Base-by-base conservation (phyloP, 768 basidiomycete genomes). In the Collybia mongolica region DNA sequence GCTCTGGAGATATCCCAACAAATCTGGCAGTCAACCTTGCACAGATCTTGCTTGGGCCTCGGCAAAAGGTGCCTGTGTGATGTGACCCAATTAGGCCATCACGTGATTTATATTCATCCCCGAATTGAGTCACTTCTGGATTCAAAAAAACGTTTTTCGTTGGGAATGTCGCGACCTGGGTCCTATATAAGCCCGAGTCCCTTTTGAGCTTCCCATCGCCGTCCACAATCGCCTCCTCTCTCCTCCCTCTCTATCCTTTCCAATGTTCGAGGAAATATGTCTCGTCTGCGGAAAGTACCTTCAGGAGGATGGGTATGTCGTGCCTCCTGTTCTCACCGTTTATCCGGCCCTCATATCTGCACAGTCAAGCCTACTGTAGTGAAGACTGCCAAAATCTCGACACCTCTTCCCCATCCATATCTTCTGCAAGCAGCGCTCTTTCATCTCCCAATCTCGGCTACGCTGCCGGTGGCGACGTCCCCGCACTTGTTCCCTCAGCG, bases 251-350 rank as follows among this genome's bases (percentile, higher is more conserved):
- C 51, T 38, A 11, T 43, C 51, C 32, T 51, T 50, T 44, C 44
- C 56, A 51, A 90, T 90, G 88, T 89, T 87, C 67, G 83, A 88
- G 77, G 87, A 89, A 74, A 75, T 84, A 60, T 90, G 88, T 64
- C 76, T 90, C 50, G 71, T 77, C 46, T 90, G 88, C 63, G 84
- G 86, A 46, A 83, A 79, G 66, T 80, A 80, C 48, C 75, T 88
- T 58, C 64, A 66, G 54, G 81, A 78, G 66, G 81, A 84, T 65
- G 79, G 78, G 85, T 87, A 73, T 55, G 77, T 69, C 20, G 49
- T 56, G 48, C 42, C 55, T 46, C 56, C 56, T 54, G 44, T 46
- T 51, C 29, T 44, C 48, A 53, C 44, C 38, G 56, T 53, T 44
- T 54, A 45, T 38, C 47, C 48, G 37, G 51, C 62, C 50, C 55